Conservation (phyloP, 176 grass and related monocot species). For the Cenchrus americanus region DNA sequence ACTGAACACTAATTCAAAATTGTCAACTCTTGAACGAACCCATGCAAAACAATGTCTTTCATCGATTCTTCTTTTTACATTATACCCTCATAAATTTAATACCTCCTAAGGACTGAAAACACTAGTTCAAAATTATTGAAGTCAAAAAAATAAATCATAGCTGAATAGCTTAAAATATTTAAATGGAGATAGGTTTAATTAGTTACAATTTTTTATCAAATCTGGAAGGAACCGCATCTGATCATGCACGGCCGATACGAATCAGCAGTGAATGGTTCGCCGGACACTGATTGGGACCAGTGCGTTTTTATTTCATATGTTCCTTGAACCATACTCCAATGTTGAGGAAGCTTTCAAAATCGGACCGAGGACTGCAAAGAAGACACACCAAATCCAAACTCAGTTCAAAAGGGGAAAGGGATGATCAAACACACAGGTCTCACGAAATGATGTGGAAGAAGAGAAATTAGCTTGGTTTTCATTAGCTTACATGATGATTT, state of each 20-base stretch:
- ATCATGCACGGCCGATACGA: neutral
- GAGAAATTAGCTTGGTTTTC: neutral
- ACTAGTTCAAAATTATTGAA: neutral
- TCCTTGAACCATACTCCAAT: constrained; percentile 94
- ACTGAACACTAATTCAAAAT: too few relatives aligned
- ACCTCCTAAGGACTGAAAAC: neutral
- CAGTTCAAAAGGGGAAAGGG: neutral
- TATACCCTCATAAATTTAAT: neutral
- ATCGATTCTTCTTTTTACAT: neutral
- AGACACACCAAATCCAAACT: neutral
- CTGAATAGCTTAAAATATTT: neutral
- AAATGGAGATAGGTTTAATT: neutral
- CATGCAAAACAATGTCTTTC: neutral
- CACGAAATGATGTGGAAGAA: neutral
- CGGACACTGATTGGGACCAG: neutral
- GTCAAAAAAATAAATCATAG: neutral
- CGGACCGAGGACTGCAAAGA: constrained; percentile 62
- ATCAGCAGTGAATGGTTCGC: neutral
- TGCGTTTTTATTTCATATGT: constrained; percentile 39
- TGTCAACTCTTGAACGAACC: neutral
- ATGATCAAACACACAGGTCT: neutral
- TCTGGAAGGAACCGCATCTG: neutral
- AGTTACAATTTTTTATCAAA: neutral
- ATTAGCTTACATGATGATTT: constrained; percentile 51
- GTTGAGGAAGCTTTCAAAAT: constrained; percentile 85